Percentiles rank a stretch among this genome's conserved stretches.
phyloP scores from a whole-genome alignment of 2,329 filamentous ascomycete genomes.

The Colletotrichum somersetense region DNA sequence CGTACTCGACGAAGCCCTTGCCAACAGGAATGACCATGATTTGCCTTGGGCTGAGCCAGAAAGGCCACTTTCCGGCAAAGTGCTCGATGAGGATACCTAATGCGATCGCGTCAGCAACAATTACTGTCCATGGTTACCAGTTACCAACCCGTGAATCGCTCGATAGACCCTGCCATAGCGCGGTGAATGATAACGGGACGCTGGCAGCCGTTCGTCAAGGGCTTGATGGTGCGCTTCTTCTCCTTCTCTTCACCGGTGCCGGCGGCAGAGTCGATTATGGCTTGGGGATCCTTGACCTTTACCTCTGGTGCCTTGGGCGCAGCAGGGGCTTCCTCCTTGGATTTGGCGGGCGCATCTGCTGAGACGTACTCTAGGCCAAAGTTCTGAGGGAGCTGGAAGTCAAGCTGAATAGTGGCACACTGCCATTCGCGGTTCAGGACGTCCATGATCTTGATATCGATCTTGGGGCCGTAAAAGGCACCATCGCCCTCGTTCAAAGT shows the following conservation, averaged over 20 bases:
- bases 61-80: conserved; percentile 89
- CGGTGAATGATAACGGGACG: conserved; percentile 90
- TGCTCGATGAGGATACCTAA: conserved; percentile 86
- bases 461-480: conserved; percentile 98
- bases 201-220: conserved; percentile 76
- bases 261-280: conserved; percentile 48
- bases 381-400: conserved; percentile 75
- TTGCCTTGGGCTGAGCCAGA: conserved; percentile 89
- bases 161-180: conserved; percentile 79
- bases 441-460: conserved; percentile 95
- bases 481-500: conserved; percentile 94
- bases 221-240: conserved; percentile 55
- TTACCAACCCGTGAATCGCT: conserved; percentile 55
- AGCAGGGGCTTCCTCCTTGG: conserved; percentile 47
- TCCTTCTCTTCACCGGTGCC: conserved; percentile 60
- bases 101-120: conserved; percentile 54
- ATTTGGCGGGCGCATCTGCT: conserved; percentile 65
- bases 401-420: conserved; percentile 94
- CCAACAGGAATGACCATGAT: conserved; percentile 74
- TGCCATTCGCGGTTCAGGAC: conserved; percentile 82
- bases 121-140: no score
- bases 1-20: conserved; percentile 78
- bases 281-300: conserved; percentile 52
- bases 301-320: conserved; percentile 47
- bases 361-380: conserved; percentile 91